Evolutionary conservation across 1,284 basidiomycete genomes (phyloP), one percentile per base, ranked within the genome.

Genomic region (Mycosarcoma maydis): DNA sequence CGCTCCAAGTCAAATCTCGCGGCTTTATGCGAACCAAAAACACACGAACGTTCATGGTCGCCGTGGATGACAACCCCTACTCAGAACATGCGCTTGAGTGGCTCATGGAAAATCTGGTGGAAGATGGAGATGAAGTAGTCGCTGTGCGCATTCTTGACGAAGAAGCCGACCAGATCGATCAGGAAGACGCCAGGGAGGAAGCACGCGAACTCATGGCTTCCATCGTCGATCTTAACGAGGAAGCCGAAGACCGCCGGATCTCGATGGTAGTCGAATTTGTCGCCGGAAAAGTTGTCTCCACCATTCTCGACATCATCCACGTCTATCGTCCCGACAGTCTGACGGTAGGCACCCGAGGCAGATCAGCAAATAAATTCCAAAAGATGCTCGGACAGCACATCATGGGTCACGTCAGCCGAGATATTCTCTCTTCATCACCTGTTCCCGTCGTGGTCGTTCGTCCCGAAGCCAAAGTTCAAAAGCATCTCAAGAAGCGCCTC

Each of bases 281-380:
- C 36, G 91, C 93, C 1, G 95, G 95, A 29, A 90, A 89, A 64
- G 88, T 96, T 6, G 91, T 92, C 0, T 88, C 90, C 53, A 94
- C 92, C 9, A 89, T 98, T 34, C 72, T 83, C 22, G 67, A 75
- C 34, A 62, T 98, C 71, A 95, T 98, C 66, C 91, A 93, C 2
- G 87, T 98, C 33, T 98, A 98, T 80, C 89, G 94, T 39, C 95
- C 95, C 2, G 94, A 98, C 82, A 92, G 91, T 1, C 86, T 98
- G 50, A 90, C 97, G 16, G 94, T 98, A 22, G 95, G 95, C 13
- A 95, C 92, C 13, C 87, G 91, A 30, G 94, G 93, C 20, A 80
- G 76, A 46, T 73, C 73, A 24, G 72, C 72, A 17, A 77, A 72
- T 45, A 71, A 76, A 23, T 58, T 81, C 17, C 75, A 80, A 33